Percentiles rank a stretch among this genome's conserved stretches.
Conservation (phyloP, 2,329 filamentous ascomycete species). For the Monilinia fructicola region DNA sequence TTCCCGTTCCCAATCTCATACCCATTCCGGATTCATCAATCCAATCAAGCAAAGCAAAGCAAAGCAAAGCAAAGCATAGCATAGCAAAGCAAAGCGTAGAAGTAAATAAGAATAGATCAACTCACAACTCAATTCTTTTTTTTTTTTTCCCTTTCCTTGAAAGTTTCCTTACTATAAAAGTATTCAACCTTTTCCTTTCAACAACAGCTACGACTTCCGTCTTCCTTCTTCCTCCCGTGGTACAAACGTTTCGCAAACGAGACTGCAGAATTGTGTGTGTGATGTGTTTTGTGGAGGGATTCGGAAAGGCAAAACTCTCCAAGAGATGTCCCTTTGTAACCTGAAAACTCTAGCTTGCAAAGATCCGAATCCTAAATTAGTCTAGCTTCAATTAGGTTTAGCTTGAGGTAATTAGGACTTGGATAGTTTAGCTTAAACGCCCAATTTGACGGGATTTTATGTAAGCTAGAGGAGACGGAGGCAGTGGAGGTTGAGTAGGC, state of each 20-base stretch:
- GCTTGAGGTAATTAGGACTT: background rate
- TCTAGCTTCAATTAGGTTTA: background rate
- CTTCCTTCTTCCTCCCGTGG: slow-evolving; percentile 39
- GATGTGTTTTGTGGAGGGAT: slow-evolving; percentile 23
- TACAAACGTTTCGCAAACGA: slow-evolving; percentile 34
- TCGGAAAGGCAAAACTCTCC: slow-evolving; percentile 19
- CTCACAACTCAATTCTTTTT: slow-evolving; percentile 18
- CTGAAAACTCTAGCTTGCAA: slow-evolving; percentile 16
- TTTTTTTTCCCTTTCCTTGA: slow-evolving; percentile 7
- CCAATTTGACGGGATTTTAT: slow-evolving; percentile 4
- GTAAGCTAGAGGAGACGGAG: background rate
- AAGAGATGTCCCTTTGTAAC: slow-evolving; percentile 19
- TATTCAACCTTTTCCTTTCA: slow-evolving; percentile 33
- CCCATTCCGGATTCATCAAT: background rate
- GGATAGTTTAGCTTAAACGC: background rate
- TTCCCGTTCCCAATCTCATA: background rate
- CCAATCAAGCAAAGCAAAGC: background rate
- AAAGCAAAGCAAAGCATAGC: too few species aligned
- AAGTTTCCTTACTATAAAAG: slow-evolving; percentile 28
- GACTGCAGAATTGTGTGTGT: slow-evolving; percentile 33
- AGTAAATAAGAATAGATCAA: background rate
- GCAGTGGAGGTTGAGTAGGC: too few species aligned
- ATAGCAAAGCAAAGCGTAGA: background rate
- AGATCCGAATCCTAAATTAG: background rate
- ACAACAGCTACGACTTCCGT: slow-evolving; percentile 36